These are phyloP conservation scores for Fusarium decemcellulare DNA, from an alignment of 2,329 filamentous ascomycete species.

Conservation along the genomic window DNA sequence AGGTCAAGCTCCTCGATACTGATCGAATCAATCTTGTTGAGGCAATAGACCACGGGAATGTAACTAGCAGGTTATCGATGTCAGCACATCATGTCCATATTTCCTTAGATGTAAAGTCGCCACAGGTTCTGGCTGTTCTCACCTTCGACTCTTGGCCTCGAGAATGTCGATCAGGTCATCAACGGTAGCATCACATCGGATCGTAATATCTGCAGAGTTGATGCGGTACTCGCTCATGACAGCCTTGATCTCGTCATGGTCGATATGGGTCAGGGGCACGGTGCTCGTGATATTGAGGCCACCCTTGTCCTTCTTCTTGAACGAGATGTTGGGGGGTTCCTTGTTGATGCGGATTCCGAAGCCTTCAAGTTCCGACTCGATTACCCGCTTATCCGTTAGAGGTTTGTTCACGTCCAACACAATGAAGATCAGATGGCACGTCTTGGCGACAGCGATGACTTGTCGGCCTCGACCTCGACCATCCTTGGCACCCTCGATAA, in stretches of 20 bases:
- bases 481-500: constrained; percentile 98
- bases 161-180: constrained; percentile 97
- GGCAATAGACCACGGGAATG: constrained; percentile 98
- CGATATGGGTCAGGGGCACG: constrained; percentile 91
- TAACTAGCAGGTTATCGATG: constrained; percentile 70
- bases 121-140: constrained; percentile 28
- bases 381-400: constrained; percentile 94
- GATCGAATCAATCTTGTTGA: constrained; percentile 99
- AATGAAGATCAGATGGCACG: constrained; percentile 98
- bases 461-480: constrained; percentile 97
- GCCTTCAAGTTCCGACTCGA: constrained; percentile 94
- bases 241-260: constrained; percentile 96
- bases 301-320: constrained; percentile 99
- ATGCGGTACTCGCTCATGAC: constrained; percentile 99
- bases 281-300: constrained; percentile 97
- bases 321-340: constrained; percentile 96
- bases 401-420: constrained; percentile 99
- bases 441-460: constrained; percentile 99
- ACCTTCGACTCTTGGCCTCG: constrained; percentile 86
- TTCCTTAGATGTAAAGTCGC: constrained; percentile 4
- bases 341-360: constrained; percentile 99
- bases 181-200: constrained; percentile 96
- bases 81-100: constrained; percentile 28
- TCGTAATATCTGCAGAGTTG: constrained; percentile 95
- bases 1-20: constrained; percentile 98